phyloP scores from a whole-genome alignment of 192 early-diverging fungal species.

The Gryganskiella cystojenkinii region DNA sequence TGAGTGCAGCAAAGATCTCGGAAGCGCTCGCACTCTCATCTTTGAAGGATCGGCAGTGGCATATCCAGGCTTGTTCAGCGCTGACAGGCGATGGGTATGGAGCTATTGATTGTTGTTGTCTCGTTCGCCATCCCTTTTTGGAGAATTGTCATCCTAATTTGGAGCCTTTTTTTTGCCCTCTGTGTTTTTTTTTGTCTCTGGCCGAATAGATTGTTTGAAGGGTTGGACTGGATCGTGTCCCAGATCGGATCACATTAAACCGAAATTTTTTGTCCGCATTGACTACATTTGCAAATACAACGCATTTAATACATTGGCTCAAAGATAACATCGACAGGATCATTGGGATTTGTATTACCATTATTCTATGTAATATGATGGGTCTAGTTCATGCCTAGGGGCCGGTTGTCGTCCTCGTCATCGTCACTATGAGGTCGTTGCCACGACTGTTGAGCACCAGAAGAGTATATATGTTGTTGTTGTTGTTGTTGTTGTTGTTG shows the following conservation, averaged over 20 bases:
- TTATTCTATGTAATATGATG: too few relatives aligned
- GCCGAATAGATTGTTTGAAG: slow-evolving; percentile 61
- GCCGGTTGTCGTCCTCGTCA: slow-evolving; percentile 20
- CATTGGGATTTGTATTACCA: too few relatives aligned
- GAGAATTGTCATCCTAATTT: neutral
- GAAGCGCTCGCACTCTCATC: slow-evolving; percentile 65
- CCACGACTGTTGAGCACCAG: neutral
- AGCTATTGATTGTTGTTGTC: neutral
- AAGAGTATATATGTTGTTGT: neutral
- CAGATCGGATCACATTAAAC: slow-evolving; percentile 52
- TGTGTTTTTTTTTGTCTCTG: slow-evolving; percentile 1
- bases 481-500: slow-evolving; percentile 8
- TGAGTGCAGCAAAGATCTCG: slow-evolving; percentile 71
- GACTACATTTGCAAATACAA: too few relatives aligned
- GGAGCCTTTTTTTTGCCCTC: neutral
- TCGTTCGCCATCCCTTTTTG: too few relatives aligned
- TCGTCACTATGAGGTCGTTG: neutral
- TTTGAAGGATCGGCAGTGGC: slow-evolving; percentile 76
- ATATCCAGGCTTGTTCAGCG: slow-evolving; percentile 79
- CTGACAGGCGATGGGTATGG: slow-evolving; percentile 74
- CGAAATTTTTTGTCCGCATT: neutral
- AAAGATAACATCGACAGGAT: too few relatives aligned
- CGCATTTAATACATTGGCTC: too few relatives aligned
- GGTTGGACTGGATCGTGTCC: slow-evolving; percentile 69
- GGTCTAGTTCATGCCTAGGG: neutral